phyloP scores from a whole-genome alignment of 371 early-diverging fungal species.

The Mucor indicus region DNA sequence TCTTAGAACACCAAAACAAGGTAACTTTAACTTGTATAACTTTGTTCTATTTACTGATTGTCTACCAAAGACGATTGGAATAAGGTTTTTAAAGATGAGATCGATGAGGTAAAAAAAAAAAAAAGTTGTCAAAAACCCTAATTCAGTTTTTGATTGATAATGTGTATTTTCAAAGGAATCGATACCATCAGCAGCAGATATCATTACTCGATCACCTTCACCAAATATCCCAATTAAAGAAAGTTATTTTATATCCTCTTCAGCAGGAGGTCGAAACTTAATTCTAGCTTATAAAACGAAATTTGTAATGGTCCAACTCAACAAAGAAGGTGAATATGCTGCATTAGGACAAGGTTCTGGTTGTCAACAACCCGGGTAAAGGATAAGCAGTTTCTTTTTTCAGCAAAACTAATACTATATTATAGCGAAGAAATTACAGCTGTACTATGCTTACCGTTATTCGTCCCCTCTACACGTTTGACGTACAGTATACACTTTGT shows the following conservation, averaged over 20 bases:
- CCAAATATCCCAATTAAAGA: constrained; percentile 27
- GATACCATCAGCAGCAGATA: constrained; percentile 9
- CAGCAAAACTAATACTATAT: background rate
- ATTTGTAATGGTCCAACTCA: constrained; percentile 40
- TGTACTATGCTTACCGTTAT: constrained; percentile 53
- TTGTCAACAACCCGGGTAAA: constrained; percentile 18
- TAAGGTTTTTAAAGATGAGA: constrained; percentile 43
- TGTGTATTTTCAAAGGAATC: no score
- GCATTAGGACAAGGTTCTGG: constrained; percentile 58
- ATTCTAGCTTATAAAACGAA: constrained; percentile 42
- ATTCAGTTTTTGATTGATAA: no score
- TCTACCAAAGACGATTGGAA: constrained; percentile 34
- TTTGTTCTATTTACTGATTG: background rate
- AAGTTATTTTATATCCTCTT: constrained; percentile 32
- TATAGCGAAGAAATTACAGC: constrained; percentile 54
- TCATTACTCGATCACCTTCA: constrained; percentile 21
- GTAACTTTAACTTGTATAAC: background rate
- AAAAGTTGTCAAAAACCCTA: no score
- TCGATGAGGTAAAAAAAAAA: constrained; percentile 28
- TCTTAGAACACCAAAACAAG: constrained; percentile 16
- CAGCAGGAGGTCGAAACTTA: constrained; percentile 32
- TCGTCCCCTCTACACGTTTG: constrained; percentile 52
- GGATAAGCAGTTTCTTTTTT: background rate
- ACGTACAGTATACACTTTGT: constrained; percentile 38
- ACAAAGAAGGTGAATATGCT: constrained; percentile 40